Percentiles rank a stretch among this genome's conserved stretches.
phyloP scores from a whole-genome alignment of 768 basidiomycete species.

The Agaricus subrufescens region DNA sequence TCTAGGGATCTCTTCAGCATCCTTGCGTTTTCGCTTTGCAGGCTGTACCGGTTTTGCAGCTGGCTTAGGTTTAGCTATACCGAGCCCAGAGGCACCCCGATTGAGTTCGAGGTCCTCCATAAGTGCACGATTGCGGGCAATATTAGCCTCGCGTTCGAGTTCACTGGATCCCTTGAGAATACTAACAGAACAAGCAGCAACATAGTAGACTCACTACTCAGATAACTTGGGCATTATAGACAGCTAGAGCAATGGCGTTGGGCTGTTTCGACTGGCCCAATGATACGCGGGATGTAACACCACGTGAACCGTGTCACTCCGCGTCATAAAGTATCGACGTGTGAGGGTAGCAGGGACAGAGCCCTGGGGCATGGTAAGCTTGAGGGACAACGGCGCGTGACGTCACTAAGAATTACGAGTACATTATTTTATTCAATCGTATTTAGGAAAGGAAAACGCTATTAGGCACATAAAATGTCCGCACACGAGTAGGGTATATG shows the following conservation, averaged over 20 bases:
- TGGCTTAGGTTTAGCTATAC: conserved; percentile 31
- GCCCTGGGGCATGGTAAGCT: conserved; percentile 9
- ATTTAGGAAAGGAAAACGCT: neutral
- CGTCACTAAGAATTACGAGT: neutral
- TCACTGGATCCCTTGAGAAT: conserved; percentile 35
- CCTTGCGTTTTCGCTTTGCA: conserved; percentile 51
- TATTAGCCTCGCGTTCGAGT: conserved; percentile 73
- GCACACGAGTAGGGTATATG: neutral
- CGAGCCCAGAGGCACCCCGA: conserved; percentile 17
- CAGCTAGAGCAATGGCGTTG: neutral
- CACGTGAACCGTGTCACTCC: neutral
- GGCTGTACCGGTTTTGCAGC: conserved; percentile 63
- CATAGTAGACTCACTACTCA: conserved; percentile 39
- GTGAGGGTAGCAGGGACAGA: conserved; percentile 20
- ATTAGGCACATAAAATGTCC: neutral
- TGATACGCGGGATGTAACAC: neutral
- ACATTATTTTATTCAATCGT: neutral
- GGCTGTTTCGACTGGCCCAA: neutral
- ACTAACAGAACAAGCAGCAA: neutral
- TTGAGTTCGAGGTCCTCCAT: conserved; percentile 37
- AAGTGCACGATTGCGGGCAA: conserved; percentile 73
- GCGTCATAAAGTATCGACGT: conserved; percentile 14
- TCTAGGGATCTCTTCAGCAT: conserved; percentile 40
- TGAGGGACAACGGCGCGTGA: neutral
- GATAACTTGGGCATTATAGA: conserved; percentile 38